phyloP scores from a whole-genome alignment of 345 rosid species.

The Eutrema heterophyllum region DNA sequence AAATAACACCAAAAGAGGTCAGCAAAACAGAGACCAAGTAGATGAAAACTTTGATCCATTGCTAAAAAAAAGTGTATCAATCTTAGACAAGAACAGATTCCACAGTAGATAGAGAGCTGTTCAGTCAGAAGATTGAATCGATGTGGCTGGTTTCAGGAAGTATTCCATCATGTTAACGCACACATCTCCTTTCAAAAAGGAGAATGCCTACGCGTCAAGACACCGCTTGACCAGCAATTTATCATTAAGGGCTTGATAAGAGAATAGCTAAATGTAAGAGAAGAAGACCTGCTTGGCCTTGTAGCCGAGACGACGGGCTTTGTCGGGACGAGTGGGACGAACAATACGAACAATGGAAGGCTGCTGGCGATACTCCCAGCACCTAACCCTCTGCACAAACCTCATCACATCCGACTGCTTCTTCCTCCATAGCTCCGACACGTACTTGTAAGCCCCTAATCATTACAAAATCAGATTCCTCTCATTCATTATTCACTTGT shows the following conservation, averaged over 20 bases:
- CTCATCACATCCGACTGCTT: slow-evolving; percentile 99
- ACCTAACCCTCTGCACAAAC: slow-evolving; percentile 95
- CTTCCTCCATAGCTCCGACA: slow-evolving; percentile 99
- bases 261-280: background rate
- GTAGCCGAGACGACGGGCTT: slow-evolving; percentile 92
- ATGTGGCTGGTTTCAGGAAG: slow-evolving; percentile 35
- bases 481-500: background rate
- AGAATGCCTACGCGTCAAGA: slow-evolving; percentile 17
- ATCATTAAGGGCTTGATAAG: background rate
- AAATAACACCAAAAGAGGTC: background rate
- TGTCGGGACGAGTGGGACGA: slow-evolving; percentile 95
- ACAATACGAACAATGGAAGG: slow-evolving; percentile 93
- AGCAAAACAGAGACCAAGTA: background rate
- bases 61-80: slow-evolving; percentile 13
- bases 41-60: background rate
- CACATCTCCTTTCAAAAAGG: background rate
- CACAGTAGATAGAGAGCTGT: slow-evolving; percentile 20
- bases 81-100: slow-evolving; percentile 31
- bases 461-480: background rate
- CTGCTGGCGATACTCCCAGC: slow-evolving; percentile 98
- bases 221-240: slow-evolving; percentile 32
- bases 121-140: slow-evolving; percentile 24
- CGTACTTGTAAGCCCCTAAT: slow-evolving; percentile 90
- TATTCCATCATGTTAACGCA: slow-evolving; percentile 14
- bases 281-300: slow-evolving; percentile 93